Evolutionary conservation across 805 yeast species (phyloP), one percentile per base, ranked within the genome.

Genomic region (Starmerella asiatica): DNA sequence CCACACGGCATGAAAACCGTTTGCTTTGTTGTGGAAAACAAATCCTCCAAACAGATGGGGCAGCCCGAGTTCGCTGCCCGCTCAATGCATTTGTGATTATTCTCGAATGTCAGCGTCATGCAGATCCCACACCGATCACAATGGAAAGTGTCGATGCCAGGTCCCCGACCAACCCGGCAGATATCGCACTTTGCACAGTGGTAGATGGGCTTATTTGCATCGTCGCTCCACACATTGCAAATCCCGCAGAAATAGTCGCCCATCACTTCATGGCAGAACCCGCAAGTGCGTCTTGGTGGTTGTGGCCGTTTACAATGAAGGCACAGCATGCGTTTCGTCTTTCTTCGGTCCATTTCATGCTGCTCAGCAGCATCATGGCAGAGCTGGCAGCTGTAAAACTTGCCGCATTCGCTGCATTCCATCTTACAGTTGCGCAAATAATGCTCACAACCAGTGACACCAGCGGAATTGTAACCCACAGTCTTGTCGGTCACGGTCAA

Each of bases 1-100:
- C 96, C 95, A 61, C 97, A 86, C 3, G 68, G 65, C 94, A 86
- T 84, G 57, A 86, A 85, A 17, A 84, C 93, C 32, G 85, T 93
- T 9, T 84, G 77, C 55, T 67, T 69, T 5, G 79, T 74, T 3
- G 91, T 77, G 14, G 84, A 79, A 57, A 86, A 86, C 73, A 86
- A 73, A 57, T 76, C 85, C 51, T 85, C 96, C 42, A 80, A 82
- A 60, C 96, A 86, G 28, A 86, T 83, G 1, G 95, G 94, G 58
- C 96, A 86, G 56, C 85, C 76, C 34, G 93, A 79, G 56, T 80
- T 91, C 0, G 94, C 85, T 5, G 93, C 75, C 49, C 84, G 75
- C 52, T 80, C 84, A 37, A 85, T 76, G 60, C 96, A 88, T 47
- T 70, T 71, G 61, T 88, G 96, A 43, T 75, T 73, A 46, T 78